phyloP scores from a whole-genome alignment of 1,284 basidiomycete genomes.

The Athelia psychrophila region DNA sequence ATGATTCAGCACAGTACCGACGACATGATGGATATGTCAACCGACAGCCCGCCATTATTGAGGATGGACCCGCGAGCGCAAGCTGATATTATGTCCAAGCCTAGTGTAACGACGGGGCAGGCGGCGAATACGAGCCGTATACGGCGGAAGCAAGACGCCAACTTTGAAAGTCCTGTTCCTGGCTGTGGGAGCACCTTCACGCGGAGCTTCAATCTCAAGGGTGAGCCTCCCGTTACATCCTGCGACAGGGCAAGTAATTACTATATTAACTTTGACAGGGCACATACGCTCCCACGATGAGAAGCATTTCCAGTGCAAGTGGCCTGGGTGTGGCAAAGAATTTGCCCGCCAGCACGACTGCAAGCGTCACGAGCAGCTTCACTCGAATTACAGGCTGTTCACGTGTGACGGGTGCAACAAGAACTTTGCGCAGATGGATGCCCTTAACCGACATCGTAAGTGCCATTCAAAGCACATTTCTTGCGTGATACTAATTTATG shows the following conservation, averaged over 20 bases:
- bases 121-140: conserved; percentile 72
- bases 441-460: conserved; percentile 74
- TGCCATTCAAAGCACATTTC: conserved; percentile 15
- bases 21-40: conserved; percentile 7
- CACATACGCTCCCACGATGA: conserved; percentile 81
- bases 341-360: conserved; percentile 86
- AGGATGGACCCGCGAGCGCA: conserved; percentile 1
- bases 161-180: conserved; percentile 70
- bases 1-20: conserved; percentile 6
- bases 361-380: conserved; percentile 79
- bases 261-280: conserved; percentile 34
- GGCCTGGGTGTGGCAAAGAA: conserved; percentile 82
- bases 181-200: conserved; percentile 85
- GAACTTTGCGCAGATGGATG: conserved; percentile 79
- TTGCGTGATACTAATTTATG: background rate
- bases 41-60: background rate
- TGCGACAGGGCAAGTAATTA: conserved; percentile 12
- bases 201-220: conserved; percentile 77
- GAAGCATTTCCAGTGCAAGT: conserved; percentile 81
- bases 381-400: conserved; percentile 74
- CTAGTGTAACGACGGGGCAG: conserved; percentile 69
- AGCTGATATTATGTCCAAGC: conserved; percentile 40
- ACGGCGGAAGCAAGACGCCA: conserved; percentile 71
- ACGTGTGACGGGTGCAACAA: conserved; percentile 77
- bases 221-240: conserved; percentile 33